Evolutionary conservation across 192 early-diverging fungal genomes (phyloP), one percentile per base, ranked within the genome.

Genomic region (Podila verticillata): DNA sequence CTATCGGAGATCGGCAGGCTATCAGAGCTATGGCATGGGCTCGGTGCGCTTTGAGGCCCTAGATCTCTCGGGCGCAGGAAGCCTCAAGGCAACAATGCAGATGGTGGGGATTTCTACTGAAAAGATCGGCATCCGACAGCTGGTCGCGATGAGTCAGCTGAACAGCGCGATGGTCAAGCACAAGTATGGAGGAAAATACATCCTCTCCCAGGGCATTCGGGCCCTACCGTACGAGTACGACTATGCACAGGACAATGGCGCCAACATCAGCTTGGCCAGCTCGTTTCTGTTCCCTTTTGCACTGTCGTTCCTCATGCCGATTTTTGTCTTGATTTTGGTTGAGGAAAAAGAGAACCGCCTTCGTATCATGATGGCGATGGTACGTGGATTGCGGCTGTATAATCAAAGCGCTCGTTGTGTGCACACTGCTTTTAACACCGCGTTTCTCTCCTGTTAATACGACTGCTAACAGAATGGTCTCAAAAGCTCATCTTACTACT

Each of bases 291-390:
- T 79, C 56, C 75, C 75, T n/a, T 79, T 71, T 48, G 75, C 48
- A 2, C 69, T 79, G 30, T 72, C 68, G 59, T 79, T 79, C 34
- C 30, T 79, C 5, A 13, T 79, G 28, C 75, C 75, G 19, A 71
- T 64, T 7, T 79, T 79, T 60, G 75, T 79, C 29, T 66, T 69
- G 1, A 66, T 79, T 44, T 48, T 79, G 58, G 75, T 79, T 15
- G 63, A 79, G 24, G 75, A 72, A 35, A 79, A 79, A 36, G 75
- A 79, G 32, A 69, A 79, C n/a, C 61, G 65, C 1, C 75, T 71
- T 30, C 68, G 69, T 12, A 63, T 72, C 63, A 79, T 79, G 75
- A 72, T 79, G 75, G 75, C 75, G 20, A 79, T 79, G 69, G 75
- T 72, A 56, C 13, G 61, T 47, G 9, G 36, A 12, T 39, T n/a